phyloP scores from a whole-genome alignment of 331 rosid genomes.

The Phaseolus coccineus region DNA sequence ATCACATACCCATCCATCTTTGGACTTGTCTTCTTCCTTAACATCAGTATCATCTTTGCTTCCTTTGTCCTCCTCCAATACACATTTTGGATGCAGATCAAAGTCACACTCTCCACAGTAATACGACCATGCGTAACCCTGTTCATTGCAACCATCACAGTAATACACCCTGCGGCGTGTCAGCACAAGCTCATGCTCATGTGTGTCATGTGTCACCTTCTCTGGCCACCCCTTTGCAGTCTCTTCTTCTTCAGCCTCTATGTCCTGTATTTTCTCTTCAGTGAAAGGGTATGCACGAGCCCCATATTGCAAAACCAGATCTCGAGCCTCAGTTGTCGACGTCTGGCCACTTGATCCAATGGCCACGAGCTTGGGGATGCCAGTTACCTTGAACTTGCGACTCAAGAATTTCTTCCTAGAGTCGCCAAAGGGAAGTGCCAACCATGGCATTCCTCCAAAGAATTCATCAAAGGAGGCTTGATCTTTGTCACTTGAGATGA shows the following conservation, averaged over 20 bases:
- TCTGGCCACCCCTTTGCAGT: slow-evolving; percentile 66
- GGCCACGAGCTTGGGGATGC: slow-evolving; percentile 72
- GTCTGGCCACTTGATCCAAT: slow-evolving; percentile 69
- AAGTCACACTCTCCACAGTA: slow-evolving; percentile 64
- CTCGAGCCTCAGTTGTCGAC: slow-evolving; percentile 57
- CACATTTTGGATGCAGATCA: slow-evolving; percentile 72
- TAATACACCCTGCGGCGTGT: slow-evolving; percentile 29
- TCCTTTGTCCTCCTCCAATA: slow-evolving; percentile 45
- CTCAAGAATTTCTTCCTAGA: slow-evolving; percentile 61
- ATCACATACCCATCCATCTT: slow-evolving; percentile 63
- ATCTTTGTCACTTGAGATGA: slow-evolving; percentile 72
- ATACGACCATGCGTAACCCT: slow-evolving; percentile 62
- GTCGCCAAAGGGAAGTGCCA: slow-evolving; percentile 80
- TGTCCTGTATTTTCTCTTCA: slow-evolving; percentile 53
- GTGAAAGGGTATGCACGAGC: slow-evolving; percentile 78
- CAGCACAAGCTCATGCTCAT: slow-evolving; percentile 63
- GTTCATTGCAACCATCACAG: slow-evolving; percentile 58
- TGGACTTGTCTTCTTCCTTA: slow-evolving; percentile 39
- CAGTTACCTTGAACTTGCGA: slow-evolving; percentile 59
- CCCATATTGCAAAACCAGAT: slow-evolving; percentile 52
- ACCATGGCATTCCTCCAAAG: slow-evolving; percentile 79
- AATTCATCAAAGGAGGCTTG: slow-evolving; percentile 63
- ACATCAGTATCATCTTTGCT: slow-evolving; percentile 44
- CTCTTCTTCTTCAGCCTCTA: slow-evolving; percentile 55
- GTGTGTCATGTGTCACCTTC: slow-evolving; percentile 54